Evolutionary conservation across 2,329 filamentous ascomycete genomes (phyloP).

Genomic region (Leptosphaerulina australis): DNA sequence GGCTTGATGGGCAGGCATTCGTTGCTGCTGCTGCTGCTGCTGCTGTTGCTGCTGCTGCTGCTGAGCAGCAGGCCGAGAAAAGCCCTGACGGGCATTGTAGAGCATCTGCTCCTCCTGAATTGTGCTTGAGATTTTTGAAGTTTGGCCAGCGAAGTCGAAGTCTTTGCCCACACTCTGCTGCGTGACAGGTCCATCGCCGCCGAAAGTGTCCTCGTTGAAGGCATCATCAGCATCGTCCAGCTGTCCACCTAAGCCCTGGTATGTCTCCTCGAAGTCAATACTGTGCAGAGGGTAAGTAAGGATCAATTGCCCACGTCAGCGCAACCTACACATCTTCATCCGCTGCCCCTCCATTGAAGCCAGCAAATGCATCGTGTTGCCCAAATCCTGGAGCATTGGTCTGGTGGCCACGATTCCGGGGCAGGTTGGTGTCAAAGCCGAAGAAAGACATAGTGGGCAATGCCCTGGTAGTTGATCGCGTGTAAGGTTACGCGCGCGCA

Average conservation of each 20-base stretch:
- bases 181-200: conserved; percentile 56
- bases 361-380: conserved; percentile 87
- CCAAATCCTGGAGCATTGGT: conserved; percentile 78
- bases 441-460: conserved; percentile 79
- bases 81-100: conserved; percentile 71
- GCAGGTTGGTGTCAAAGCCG: conserved; percentile 76
- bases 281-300: conserved; percentile 58
- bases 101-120: conserved; percentile 91
- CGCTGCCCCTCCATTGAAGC: conserved; percentile 66
- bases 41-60: conserved; percentile 54
- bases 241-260: conserved; percentile 89
- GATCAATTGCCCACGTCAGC: conserved; percentile 27
- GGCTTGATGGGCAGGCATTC: conserved; percentile 51
- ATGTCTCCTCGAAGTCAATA: conserved; percentile 94
- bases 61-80: conserved; percentile 57
- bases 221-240: conserved; percentile 91
- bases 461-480: conserved; percentile 7
- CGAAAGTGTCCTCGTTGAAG: conserved; percentile 96
- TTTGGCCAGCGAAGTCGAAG: conserved; percentile 96
- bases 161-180: conserved; percentile 76
- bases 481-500: conserved; percentile 8
- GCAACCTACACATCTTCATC: conserved; percentile 65
- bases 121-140: conserved; percentile 81
- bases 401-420: conserved; percentile 68
- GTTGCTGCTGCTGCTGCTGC: conserved; percentile 60